Evolutionary conservation across 176 grass and related monocot genomes (phyloP).

Genomic region (Thinopyrum elongatum): DNA sequence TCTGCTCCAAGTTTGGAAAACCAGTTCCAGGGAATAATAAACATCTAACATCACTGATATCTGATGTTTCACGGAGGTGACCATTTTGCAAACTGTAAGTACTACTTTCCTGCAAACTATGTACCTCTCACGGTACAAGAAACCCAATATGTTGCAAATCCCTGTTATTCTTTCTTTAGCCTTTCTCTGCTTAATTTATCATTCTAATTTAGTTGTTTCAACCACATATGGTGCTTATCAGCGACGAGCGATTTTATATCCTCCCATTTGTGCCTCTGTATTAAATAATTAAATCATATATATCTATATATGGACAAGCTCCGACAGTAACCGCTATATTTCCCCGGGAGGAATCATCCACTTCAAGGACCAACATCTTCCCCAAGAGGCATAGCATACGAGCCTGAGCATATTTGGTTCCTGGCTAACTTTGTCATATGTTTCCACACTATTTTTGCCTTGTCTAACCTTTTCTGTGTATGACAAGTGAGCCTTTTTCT

Average conservation of each 20-base stretch:
- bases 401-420: no score
- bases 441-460: no score
- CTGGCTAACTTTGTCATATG: no score
- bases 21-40: background rate
- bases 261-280: background rate
- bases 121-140: background rate
- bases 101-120: background rate
- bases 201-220: no score
- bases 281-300: background rate
- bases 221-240: background rate
- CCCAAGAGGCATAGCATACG: no score
- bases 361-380: no score
- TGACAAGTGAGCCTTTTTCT: no score
- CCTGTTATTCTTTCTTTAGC: background rate
- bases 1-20: background rate
- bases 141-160: background rate
- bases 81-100: background rate
- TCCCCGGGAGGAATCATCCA: background rate
- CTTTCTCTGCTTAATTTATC: background rate
- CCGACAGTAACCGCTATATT: background rate
- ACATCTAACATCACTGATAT: background rate
- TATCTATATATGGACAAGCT: no score
- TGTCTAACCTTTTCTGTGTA: no score
- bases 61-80: background rate
- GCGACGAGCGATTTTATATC: background rate